Conservation (phyloP, 1,139 yeast species). For the Hyphopichia buzzinii region DNA sequence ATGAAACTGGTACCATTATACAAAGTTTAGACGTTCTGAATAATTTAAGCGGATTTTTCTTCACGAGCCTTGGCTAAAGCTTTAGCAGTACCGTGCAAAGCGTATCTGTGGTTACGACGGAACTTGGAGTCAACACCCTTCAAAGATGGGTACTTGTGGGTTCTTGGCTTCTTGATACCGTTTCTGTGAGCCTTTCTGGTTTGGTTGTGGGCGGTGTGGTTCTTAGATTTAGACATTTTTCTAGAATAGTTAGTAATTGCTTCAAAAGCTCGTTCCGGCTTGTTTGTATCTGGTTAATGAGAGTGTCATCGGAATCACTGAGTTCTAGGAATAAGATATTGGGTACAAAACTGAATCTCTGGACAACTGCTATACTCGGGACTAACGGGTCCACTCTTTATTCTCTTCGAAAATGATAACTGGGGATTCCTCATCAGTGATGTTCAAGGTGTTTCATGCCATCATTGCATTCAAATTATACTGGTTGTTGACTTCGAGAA, state of each 20-base stretch:
- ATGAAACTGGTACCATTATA: slow-evolving; percentile 19
- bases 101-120: slow-evolving; percentile 99
- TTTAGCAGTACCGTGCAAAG: slow-evolving; percentile 96
- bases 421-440: too few relatives aligned
- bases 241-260: slow-evolving; percentile 30
- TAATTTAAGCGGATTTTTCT: slow-evolving; percentile 32
- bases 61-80: slow-evolving; percentile 81
- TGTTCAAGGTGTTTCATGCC: too few relatives aligned
- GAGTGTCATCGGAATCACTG: too few relatives aligned
- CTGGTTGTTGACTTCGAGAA: neutral
- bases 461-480: neutral
- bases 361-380: too few relatives aligned
- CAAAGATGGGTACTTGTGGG: slow-evolving; percentile 96
- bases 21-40: slow-evolving; percentile 8
- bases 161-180: slow-evolving; percentile 99
- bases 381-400: too few relatives aligned
- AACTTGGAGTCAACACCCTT: slow-evolving; percentile 99
- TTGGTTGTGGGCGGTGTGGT: slow-evolving; percentile 99
- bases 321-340: too few relatives aligned
- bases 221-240: slow-evolving; percentile 96
- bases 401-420: too few relatives aligned
- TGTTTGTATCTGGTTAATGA: too few relatives aligned
- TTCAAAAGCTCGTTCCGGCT: too few relatives aligned
- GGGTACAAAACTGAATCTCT: too few relatives aligned
- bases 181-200: slow-evolving; percentile 99